A percentile compares a stretch with the other conserved stretches of the same genome.
Evolutionary conservation across 495 filamentous ascomycete genomes (phyloP).

Genomic region (Pseudevernia furfuracea): DNA sequence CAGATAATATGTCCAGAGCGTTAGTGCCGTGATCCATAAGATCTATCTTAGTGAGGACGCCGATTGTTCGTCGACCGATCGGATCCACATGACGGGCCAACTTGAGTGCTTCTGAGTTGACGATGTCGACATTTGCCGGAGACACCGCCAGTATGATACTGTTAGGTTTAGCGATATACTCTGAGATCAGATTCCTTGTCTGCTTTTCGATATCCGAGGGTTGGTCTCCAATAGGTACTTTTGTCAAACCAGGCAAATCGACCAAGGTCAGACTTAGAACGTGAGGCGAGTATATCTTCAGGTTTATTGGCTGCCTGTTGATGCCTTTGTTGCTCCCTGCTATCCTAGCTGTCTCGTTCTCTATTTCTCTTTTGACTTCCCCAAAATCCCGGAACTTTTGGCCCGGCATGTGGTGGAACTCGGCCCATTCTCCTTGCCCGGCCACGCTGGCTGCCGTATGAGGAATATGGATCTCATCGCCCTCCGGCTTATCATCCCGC

Average conservation of each 20-base stretch:
- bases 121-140: constrained; percentile 94
- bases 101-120: constrained; percentile 97
- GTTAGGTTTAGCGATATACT: constrained; percentile 99
- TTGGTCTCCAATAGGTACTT: constrained; percentile 98
- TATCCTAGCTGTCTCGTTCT: constrained; percentile 90
- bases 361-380: constrained; percentile 92
- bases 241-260: constrained; percentile 91
- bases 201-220: constrained; percentile 98
- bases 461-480: constrained; percentile 56
- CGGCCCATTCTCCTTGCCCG: constrained; percentile 81
- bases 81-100: constrained; percentile 95
- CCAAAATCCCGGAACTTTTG: constrained; percentile 86
- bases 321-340: constrained; percentile 98
- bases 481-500: constrained; percentile 55
- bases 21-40: constrained; percentile 99
- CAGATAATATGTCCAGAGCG: constrained; percentile 91
- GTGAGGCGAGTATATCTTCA: constrained; percentile 97
- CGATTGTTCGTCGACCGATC: constrained; percentile 89
- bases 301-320: constrained; percentile 92
- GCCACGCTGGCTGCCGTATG: constrained; percentile 64
- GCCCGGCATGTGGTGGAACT: constrained; percentile 90
- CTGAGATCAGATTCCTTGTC: constrained; percentile 89
- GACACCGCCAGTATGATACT: constrained; percentile 96
- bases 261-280: constrained; percentile 95
- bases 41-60: constrained; percentile 94